These are phyloP conservation scores for Sarocladiaceae sp. DNA, from an alignment of 2,329 filamentous ascomycete species.

Conservation along the genomic window DNA sequence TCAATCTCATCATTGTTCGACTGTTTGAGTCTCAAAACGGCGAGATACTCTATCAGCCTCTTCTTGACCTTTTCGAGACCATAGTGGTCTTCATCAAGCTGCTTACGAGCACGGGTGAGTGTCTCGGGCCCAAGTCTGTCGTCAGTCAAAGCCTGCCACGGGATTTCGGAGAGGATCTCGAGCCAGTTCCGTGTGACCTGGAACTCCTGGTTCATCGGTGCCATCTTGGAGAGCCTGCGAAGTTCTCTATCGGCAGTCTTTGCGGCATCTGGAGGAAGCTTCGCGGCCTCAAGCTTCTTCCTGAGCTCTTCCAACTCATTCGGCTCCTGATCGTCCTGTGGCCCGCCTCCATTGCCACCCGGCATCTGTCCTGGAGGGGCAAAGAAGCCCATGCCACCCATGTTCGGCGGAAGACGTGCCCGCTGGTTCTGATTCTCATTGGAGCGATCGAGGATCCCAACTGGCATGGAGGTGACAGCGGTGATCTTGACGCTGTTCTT, in stretches of 20 bases:
- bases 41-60: slow-evolving; percentile 88
- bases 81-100: slow-evolving; percentile 94
- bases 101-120: slow-evolving; percentile 73
- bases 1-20: slow-evolving; percentile 81
- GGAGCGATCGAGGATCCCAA: slow-evolving; percentile 57
- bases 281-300: slow-evolving; percentile 78
- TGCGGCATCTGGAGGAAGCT: slow-evolving; percentile 75
- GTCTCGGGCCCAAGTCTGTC: slow-evolving; percentile 83
- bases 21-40: slow-evolving; percentile 93
- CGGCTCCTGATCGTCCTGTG: slow-evolving; percentile 70
- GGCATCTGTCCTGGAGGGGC: slow-evolving; percentile 31
- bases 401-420: slow-evolving; percentile 22
- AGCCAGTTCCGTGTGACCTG: slow-evolving; percentile 91
- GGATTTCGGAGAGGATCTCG: slow-evolving; percentile 90
- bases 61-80: slow-evolving; percentile 97
- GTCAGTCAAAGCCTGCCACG: slow-evolving; percentile 81
- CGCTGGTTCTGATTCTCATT: slow-evolving; percentile 28
- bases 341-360: slow-evolving; percentile 39
- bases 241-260: slow-evolving; percentile 91
- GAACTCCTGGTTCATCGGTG: slow-evolving; percentile 92
- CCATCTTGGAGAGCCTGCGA: slow-evolving; percentile 88
- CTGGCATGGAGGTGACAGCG: slow-evolving; percentile 63
- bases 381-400: slow-evolving; percentile 34
- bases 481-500: slow-evolving; percentile 87
- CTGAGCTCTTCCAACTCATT: slow-evolving; percentile 91